Percentiles rank a stretch among this genome's conserved stretches.
phyloP scores from a whole-genome alignment of 176 grass and related monocot species.

The Oryza meridionalis region DNA sequence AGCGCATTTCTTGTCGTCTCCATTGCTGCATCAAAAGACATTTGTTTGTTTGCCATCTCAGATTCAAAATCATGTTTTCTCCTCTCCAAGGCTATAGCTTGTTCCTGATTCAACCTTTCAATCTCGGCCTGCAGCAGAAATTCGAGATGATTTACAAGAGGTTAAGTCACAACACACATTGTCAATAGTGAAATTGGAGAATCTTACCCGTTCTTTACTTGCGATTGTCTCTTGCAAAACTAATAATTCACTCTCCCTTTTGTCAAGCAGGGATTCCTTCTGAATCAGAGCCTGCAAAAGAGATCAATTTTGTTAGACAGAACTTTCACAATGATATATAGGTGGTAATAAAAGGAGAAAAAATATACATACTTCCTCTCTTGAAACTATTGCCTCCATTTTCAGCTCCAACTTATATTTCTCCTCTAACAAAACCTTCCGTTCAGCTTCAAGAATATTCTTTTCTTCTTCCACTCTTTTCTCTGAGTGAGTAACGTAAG shows the following conservation, averaged over 20 bases:
- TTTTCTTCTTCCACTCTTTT: slow-evolving; percentile 66
- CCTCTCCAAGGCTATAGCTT: slow-evolving; percentile 53
- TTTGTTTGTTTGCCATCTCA: slow-evolving; percentile 58
- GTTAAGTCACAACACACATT: slow-evolving; percentile 25
- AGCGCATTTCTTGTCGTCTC: slow-evolving; percentile 45
- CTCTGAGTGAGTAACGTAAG: slow-evolving; percentile 60
- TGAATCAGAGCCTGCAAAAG: slow-evolving; percentile 61
- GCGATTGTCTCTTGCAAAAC: slow-evolving; percentile 82
- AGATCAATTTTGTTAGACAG: slow-evolving; percentile 27
- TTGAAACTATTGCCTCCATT: slow-evolving; percentile 59
- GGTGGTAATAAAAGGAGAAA: slow-evolving; percentile 3
- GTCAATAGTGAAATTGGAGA: slow-evolving; percentile 21
- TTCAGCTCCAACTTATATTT: slow-evolving; percentile 72
- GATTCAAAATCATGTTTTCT: slow-evolving; percentile 68
- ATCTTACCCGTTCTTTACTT: slow-evolving; percentile 71
- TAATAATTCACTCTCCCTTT: slow-evolving; percentile 71
- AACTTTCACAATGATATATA: background rate
- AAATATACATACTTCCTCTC: slow-evolving; percentile 75
- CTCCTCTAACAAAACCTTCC: slow-evolving; percentile 60
- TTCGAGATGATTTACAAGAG: slow-evolving; percentile 26
- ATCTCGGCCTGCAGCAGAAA: slow-evolving; percentile 68
- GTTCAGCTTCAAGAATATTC: slow-evolving; percentile 59
- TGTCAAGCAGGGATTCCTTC: slow-evolving; percentile 77
- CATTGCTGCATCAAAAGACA: slow-evolving; percentile 58
- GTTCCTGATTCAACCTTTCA: slow-evolving; percentile 64